Evolutionary conservation across 331 rosid genomes (phyloP).

Genomic region (Ulmus americana): DNA sequence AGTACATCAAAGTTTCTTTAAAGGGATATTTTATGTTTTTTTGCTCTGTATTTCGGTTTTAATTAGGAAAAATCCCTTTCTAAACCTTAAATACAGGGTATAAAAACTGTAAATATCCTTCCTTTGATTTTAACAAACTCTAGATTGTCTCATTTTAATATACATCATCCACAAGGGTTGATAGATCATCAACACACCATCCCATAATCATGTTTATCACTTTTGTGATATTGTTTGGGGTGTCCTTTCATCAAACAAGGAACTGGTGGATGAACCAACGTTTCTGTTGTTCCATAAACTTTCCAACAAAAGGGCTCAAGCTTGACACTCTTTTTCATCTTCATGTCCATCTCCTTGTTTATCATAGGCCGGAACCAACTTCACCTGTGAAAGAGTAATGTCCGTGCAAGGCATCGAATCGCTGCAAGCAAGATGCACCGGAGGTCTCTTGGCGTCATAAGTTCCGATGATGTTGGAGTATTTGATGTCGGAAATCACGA

Average conservation of each 20-base stretch:
- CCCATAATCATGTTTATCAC: neutral
- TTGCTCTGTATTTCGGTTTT: too few species aligned
- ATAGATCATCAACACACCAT: neutral
- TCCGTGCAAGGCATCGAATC: conserved; percentile 48
- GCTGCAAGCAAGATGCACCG: conserved; percentile 46
- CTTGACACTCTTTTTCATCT: neutral
- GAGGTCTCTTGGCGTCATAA: conserved; percentile 40
- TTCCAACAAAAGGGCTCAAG: conserved; percentile 45
- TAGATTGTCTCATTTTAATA: neutral
- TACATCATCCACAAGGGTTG: neutral
- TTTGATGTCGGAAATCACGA: conserved; percentile 30
- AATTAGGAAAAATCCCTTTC: too few species aligned
- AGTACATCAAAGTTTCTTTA: too few species aligned
- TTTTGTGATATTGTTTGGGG: conserved; percentile 6
- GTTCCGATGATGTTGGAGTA: conserved; percentile 41
- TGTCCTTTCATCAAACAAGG: conserved; percentile 38
- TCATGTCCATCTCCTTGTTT: neutral
- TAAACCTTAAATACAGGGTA: too few species aligned
- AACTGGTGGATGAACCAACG: conserved; percentile 31
- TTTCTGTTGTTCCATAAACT: conserved; percentile 43
- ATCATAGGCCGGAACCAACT: conserved; percentile 31
- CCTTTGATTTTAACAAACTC: neutral
- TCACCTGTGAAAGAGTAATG: conserved; percentile 38
- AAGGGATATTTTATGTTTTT: too few species aligned
- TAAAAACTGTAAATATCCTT: too few species aligned